Conservation (phyloP, 2,329 filamentous ascomycete species). For the Curvularia spicifera region DNA sequence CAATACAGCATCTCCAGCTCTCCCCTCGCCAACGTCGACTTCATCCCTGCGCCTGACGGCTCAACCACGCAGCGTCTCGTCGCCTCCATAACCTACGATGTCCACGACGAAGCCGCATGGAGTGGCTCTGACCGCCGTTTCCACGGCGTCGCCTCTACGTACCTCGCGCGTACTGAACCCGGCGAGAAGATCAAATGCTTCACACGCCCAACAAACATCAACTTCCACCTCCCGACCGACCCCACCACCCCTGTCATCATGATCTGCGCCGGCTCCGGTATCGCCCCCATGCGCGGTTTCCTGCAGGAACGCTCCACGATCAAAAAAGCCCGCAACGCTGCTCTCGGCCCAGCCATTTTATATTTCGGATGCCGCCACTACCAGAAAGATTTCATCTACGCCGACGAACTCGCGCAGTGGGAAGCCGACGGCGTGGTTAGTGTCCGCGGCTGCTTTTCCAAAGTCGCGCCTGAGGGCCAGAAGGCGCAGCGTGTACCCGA, state of each 20-base stretch:
- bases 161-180: constrained; percentile 8
- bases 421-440: constrained; percentile 15
- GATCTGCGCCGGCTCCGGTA: constrained; percentile 41
- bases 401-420: constrained; percentile 57
- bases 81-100: constrained; percentile 13
- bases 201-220: constrained; percentile 15
- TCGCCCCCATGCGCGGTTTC: constrained; percentile 44
- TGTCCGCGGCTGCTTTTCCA: constrained; percentile 51
- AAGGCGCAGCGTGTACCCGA: constrained; percentile 58
- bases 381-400: constrained; percentile 64
- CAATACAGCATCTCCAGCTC: constrained; percentile 68
- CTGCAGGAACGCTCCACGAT: constrained; percentile 41
- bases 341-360: constrained; percentile 64
- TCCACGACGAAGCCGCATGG: constrained; percentile 14
- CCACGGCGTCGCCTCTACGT: constrained; percentile 13
- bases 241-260: constrained; percentile 57
- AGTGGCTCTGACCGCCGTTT: constrained; percentile 12
- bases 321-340: constrained; percentile 31
- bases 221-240: constrained; percentile 34
- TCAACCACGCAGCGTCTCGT: constrained; percentile 1
- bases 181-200: constrained; percentile 16
- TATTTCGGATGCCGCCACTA: constrained; percentile 67
- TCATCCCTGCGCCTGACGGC: constrained; percentile 6
- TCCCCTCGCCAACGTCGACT: constrained; percentile 59
- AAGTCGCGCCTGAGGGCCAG: constrained; percentile 70